phyloP scores from a whole-genome alignment of 176 grass and related monocot genomes.

The Triticum monococcum region DNA sequence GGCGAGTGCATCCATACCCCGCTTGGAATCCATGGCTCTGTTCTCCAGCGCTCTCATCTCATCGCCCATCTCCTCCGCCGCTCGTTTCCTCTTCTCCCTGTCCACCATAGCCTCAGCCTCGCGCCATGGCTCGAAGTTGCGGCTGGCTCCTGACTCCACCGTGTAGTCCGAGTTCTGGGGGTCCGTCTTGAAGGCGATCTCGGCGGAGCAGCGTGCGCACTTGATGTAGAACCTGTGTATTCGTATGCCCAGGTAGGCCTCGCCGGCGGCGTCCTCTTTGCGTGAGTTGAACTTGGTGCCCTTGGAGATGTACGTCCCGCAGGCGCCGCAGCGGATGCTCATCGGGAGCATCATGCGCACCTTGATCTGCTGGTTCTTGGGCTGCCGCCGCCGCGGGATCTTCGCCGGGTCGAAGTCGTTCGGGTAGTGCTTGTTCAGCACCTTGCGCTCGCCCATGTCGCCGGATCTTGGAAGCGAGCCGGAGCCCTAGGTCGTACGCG shows the following conservation, averaged over 20 bases:
- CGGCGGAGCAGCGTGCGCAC: conserved; percentile 58
- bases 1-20: conserved; percentile 48
- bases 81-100: conserved; percentile 61
- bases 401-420: conserved; percentile 59
- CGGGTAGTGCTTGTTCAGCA: conserved; percentile 63
- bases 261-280: conserved; percentile 56
- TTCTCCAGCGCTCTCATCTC: conserved; percentile 57
- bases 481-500: neutral
- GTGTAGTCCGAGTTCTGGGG: conserved; percentile 64
- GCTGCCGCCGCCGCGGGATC: conserved; percentile 53
- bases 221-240: conserved; percentile 66
- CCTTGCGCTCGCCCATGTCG: conserved; percentile 48
- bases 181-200: conserved; percentile 69
- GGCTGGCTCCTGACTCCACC: conserved; percentile 56
- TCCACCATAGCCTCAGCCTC: conserved; percentile 49
- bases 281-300: conserved; percentile 66
- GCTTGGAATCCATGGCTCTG: conserved; percentile 53
- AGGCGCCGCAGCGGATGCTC: conserved; percentile 67
- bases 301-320: conserved; percentile 60
- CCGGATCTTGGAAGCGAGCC: neutral
- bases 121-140: conserved; percentile 83
- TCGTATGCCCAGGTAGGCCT: conserved; percentile 57
- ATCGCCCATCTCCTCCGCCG: conserved; percentile 72
- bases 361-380: conserved; percentile 64
- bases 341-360: conserved; percentile 64